Conservation (phyloP, 129 eudicot genomes). For the Chrysanthemum seticuspe region DNA sequence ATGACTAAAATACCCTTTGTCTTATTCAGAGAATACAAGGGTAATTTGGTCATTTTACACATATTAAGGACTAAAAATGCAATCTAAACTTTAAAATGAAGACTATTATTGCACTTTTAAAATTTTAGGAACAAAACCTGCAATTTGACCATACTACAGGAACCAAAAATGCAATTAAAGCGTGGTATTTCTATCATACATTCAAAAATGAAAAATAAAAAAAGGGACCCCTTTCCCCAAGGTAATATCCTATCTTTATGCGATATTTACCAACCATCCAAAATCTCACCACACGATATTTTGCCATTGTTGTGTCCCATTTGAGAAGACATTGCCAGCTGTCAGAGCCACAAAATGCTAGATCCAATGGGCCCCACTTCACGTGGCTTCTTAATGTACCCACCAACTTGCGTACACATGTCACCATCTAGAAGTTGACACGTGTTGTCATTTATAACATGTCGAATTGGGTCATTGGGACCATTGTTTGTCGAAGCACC, state of each 20-base stretch:
- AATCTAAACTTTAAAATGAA: too few relatives aligned
- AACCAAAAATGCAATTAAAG: too few relatives aligned
- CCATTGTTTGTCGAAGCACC: constrained; percentile 27
- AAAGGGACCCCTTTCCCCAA: neutral
- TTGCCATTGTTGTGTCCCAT: constrained; percentile 34
- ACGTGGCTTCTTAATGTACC: constrained; percentile 45
- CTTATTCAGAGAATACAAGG: too few relatives aligned
- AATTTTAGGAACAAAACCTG: too few relatives aligned
- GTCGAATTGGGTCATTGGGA: constrained; percentile 34
- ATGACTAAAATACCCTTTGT: too few relatives aligned
- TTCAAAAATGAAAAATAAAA: neutral
- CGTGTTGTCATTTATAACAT: constrained; percentile 32
- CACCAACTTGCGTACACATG: constrained; percentile 22
- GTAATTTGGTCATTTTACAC: too few relatives aligned
- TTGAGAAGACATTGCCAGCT: constrained; percentile 39
- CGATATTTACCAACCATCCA: neutral
- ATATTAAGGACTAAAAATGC: too few relatives aligned
- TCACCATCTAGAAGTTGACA: constrained; percentile 25
- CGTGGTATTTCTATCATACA: too few relatives aligned
- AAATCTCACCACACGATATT: constrained; percentile 4
- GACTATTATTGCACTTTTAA: too few relatives aligned
- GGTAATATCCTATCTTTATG: constrained; percentile 26
- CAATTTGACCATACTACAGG: too few relatives aligned
- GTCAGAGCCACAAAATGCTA: constrained; percentile 40
- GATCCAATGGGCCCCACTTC: constrained; percentile 53